Percentiles rank a stretch among this genome's conserved stretches.
phyloP scores from a whole-genome alignment of 2,329 filamentous ascomycete species.

The Phialemoniopsis sp. region DNA sequence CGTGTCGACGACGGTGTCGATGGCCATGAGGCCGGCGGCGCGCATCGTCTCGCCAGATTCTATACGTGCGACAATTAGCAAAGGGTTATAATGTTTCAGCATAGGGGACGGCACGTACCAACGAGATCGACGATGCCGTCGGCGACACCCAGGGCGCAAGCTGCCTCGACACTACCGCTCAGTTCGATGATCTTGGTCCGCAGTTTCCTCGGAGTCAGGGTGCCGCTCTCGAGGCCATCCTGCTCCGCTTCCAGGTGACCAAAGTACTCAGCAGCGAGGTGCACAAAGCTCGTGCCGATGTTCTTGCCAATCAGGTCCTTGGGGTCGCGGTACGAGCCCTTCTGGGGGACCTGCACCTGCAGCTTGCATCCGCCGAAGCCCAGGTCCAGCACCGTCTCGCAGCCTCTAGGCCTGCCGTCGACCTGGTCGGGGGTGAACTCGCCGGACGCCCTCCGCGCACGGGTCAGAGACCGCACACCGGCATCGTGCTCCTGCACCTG shows the following conservation, averaged over 20 bases:
- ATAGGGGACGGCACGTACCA: no score
- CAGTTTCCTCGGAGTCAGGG: slow-evolving; percentile 46
- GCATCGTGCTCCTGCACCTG: slow-evolving; percentile 90
- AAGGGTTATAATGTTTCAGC: no score
- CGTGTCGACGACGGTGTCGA: slow-evolving; percentile 87
- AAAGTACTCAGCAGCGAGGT: slow-evolving; percentile 81
- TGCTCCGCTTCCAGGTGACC: slow-evolving; percentile 62
- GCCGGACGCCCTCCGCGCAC: slow-evolving; percentile 29
- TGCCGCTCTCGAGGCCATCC: slow-evolving; percentile 30
- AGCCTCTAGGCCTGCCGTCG: slow-evolving; percentile 46
- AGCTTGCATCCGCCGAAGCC: slow-evolving; percentile 89
- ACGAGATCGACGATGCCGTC: slow-evolving; percentile 98
- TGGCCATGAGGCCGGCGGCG: slow-evolving; percentile 87
- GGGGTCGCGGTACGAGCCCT: slow-evolving; percentile 65
- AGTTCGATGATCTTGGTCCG: slow-evolving; percentile 90
- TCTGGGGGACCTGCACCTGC: slow-evolving; percentile 93
- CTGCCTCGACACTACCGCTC: slow-evolving; percentile 94
- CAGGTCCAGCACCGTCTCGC: slow-evolving; percentile 85
- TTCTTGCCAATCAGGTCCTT: slow-evolving; percentile 86
- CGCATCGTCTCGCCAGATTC: slow-evolving; percentile 99
- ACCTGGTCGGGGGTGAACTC: slow-evolving; percentile 36
- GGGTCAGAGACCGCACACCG: slow-evolving; percentile 43
- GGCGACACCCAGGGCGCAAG: slow-evolving; percentile 90
- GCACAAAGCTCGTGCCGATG: slow-evolving; percentile 92
- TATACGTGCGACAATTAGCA: slow-evolving; percentile 23